phyloP scores from a whole-genome alignment of 2,329 filamentous ascomycete species.

The Mycosphaerella sp. region DNA sequence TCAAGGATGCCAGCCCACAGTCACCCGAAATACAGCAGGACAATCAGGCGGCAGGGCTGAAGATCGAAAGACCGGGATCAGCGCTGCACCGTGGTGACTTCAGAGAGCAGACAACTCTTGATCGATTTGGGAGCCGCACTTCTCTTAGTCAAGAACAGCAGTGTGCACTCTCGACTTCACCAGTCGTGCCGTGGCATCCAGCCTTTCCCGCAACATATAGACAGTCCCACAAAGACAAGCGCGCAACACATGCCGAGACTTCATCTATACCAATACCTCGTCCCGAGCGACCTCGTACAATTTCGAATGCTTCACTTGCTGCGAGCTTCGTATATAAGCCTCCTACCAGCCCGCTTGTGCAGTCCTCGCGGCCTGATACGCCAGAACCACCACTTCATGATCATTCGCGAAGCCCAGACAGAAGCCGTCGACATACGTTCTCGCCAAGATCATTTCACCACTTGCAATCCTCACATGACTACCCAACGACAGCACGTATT shows the following conservation, averaged over 20 bases:
- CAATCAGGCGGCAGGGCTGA: conserved; percentile 35
- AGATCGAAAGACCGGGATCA: conserved; percentile 77
- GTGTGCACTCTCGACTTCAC: conserved; percentile 44
- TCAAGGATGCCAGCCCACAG: conserved; percentile 14
- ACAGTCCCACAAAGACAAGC: conserved; percentile 19
- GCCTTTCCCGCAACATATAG: conserved; percentile 40
- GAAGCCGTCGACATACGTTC: conserved; percentile 64
- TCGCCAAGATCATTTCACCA: conserved; percentile 55
- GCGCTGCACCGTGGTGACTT: conserved; percentile 60
- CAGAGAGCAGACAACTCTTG: conserved; percentile 35
- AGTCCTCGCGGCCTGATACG: conserved; percentile 40
- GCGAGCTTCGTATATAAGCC: conserved; percentile 78
- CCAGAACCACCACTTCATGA: conserved; percentile 33
- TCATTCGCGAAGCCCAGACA: conserved; percentile 41
- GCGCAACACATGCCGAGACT: conserved; percentile 1
- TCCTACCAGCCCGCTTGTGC: conserved; percentile 86
- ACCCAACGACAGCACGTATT: conserved; percentile 28
- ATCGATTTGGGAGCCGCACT: conserved; percentile 15
- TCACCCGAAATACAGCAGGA: conserved; percentile 23
- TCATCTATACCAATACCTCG: conserved; percentile 30
- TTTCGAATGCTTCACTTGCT: conserved; percentile 59
- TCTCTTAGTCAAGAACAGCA: conserved; percentile 15
- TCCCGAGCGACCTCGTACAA: conserved; percentile 41
- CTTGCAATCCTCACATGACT: conserved; percentile 40
- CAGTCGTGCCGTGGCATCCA: conserved; percentile 53